Percentiles rank a stretch among this genome's conserved stretches.
phyloP scores from a whole-genome alignment of 1,284 basidiomycete genomes.

The Hypsizygus ulmarius region DNA sequence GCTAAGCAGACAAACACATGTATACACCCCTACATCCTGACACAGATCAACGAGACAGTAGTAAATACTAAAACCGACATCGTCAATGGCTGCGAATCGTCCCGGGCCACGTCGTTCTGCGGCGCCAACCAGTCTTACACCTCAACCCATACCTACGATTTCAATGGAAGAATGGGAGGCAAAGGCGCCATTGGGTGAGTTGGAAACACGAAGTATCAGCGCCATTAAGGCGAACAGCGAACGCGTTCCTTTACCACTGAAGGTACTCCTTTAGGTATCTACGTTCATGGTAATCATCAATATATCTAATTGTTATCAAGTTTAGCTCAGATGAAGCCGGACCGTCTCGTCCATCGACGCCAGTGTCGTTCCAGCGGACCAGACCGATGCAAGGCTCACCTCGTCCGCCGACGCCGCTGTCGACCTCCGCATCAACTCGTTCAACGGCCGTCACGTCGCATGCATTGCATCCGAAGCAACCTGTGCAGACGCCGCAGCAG shows the following conservation, averaged over 20 bases:
- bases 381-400: constrained; percentile 17
- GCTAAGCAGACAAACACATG: no score
- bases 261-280: constrained; percentile 46
- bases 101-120: constrained; percentile 11
- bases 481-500: constrained; percentile 85
- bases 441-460: constrained; percentile 28
- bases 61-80: no score
- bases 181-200: constrained; percentile 71
- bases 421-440: constrained; percentile 27
- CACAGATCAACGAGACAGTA: no score
- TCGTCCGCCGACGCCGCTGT: constrained; percentile 23
- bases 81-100: constrained; percentile 17
- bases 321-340: constrained; percentile 25
- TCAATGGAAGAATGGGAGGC: constrained; percentile 86
- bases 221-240: constrained; percentile 64
- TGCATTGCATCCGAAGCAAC: constrained; percentile 63
- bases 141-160: constrained; percentile 13
- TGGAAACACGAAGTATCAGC: constrained; percentile 66
- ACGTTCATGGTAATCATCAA: background rate
- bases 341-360: constrained; percentile 23
- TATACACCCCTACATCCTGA: no score
- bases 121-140: constrained; percentile 11
- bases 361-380: constrained; percentile 15
- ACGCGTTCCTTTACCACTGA: constrained; percentile 61
- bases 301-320: constrained; percentile 9